Evolutionary conservation across 768 basidiomycete species (phyloP).

Genomic region (Amanita fuliginea): DNA sequence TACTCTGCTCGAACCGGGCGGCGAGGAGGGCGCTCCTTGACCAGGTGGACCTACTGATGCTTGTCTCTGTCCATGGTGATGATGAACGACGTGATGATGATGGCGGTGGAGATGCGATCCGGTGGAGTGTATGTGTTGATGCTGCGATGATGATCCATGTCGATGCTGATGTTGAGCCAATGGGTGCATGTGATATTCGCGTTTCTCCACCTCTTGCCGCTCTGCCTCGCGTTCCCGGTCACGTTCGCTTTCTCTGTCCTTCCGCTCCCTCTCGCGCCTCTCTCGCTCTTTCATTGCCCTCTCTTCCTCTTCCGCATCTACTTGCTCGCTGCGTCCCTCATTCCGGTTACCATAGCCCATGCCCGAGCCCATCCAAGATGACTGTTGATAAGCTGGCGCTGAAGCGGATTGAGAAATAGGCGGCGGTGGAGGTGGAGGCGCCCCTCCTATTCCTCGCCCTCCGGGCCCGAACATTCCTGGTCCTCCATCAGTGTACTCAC

Average conservation of each 20-base stretch:
- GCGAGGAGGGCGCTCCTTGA: constrained; percentile 22
- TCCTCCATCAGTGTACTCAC: constrained; percentile 2
- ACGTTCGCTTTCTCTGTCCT: constrained; percentile 18
- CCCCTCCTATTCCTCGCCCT: neutral
- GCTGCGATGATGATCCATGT: constrained; percentile 13
- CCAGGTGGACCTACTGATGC: constrained; percentile 7
- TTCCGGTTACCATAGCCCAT: constrained; percentile 12
- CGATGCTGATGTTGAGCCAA: constrained; percentile 23
- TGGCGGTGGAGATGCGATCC: constrained; percentile 36
- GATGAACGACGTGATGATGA: constrained; percentile 41
- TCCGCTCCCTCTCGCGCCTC: constrained; percentile 24
- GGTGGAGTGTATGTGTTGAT: constrained; percentile 22
- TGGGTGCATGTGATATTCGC: constrained; percentile 24
- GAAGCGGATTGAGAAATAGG: constrained; percentile 1
- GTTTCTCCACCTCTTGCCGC: constrained; percentile 18
- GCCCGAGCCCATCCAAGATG: constrained; percentile 24
- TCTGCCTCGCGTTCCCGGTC: constrained; percentile 19
- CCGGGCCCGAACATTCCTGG: neutral
- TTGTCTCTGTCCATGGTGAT: constrained; percentile 21
- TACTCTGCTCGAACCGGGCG: constrained; percentile 15
- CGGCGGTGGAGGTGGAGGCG: neutral
- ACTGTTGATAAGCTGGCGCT: neutral
- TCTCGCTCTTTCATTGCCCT: constrained; percentile 17
- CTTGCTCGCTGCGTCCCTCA: constrained; percentile 16
- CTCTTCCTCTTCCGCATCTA: constrained; percentile 24